phyloP scores from a whole-genome alignment of 1,139 yeast species.

The Saccharomyces hybrid region DNA sequence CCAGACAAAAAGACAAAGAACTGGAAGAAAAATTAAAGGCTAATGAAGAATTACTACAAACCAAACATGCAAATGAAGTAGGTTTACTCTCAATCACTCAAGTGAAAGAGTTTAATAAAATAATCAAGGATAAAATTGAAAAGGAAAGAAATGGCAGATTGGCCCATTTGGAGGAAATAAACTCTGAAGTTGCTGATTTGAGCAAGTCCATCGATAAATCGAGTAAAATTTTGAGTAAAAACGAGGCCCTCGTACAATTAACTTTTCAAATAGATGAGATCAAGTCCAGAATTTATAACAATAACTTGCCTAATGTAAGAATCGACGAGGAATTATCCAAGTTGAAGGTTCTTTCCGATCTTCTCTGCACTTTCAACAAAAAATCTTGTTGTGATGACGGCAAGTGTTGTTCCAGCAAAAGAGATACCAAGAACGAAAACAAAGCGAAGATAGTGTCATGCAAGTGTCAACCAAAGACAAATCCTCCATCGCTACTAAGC shows the following conservation, averaged over 20 bases:
- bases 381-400: conserved; percentile 15
- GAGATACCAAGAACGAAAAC: conserved; percentile 6
- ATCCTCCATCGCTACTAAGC: conserved; percentile 20
- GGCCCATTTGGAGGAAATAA: conserved; percentile 56
- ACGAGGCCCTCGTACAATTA: conserved; percentile 27
- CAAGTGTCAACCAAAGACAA: conserved; percentile 15
- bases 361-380: conserved; percentile 20
- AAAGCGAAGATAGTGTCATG: neutral
- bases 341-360: conserved; percentile 26
- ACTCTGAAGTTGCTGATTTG: conserved; percentile 44
- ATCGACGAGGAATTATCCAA: conserved; percentile 30
- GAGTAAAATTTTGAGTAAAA: conserved; percentile 20
- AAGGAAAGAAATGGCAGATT: conserved; percentile 77
- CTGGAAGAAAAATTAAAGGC: conserved; percentile 62
- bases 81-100: conserved; percentile 64
- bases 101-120: conserved; percentile 60
- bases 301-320: conserved; percentile 17
- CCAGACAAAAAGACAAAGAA: conserved; percentile 52
- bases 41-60: conserved; percentile 55
- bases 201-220: conserved; percentile 20
- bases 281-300: conserved; percentile 18
- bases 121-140: conserved; percentile 60
- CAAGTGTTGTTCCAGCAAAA: conserved; percentile 14
- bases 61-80: conserved; percentile 73
- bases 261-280: conserved; percentile 19